Percentiles rank a stretch among this genome's conserved stretches.
Conservation (phyloP, 2,329 filamentous ascomycete genomes). For the Kalaharituber pfeilii region DNA sequence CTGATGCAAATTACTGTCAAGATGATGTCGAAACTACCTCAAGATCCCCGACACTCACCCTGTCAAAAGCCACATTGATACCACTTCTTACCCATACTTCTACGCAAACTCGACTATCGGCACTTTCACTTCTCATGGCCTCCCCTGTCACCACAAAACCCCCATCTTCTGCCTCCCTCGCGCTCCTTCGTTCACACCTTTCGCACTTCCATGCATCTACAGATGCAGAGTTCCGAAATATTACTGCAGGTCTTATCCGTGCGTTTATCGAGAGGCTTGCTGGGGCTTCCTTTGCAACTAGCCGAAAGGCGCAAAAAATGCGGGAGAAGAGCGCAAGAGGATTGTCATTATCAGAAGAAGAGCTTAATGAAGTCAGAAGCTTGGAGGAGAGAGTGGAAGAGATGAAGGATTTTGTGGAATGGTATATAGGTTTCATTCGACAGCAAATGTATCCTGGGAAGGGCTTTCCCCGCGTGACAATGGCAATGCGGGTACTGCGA, state of each 20-base stretch:
- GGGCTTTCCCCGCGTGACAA: constrained; percentile 80
- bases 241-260: constrained; percentile 56
- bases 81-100: constrained; percentile 39
- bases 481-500: constrained; percentile 41
- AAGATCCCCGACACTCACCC: too few species aligned
- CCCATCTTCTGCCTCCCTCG: constrained; percentile 45
- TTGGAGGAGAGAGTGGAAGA: constrained; percentile 28
- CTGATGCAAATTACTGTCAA: too few species aligned
- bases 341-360: constrained; percentile 20
- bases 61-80: too few species aligned
- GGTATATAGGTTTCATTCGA: constrained; percentile 57
- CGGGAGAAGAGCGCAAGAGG: constrained; percentile 10
- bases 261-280: constrained; percentile 61
- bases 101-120: constrained; percentile 55
- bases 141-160: constrained; percentile 59
- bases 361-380: constrained; percentile 1
- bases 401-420: constrained; percentile 49
- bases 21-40: too few species aligned
- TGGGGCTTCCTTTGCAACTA: constrained; percentile 43
- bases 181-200: constrained; percentile 47
- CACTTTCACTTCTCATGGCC: constrained; percentile 60
- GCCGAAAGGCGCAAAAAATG: constrained; percentile 25
- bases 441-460: constrained; percentile 60
- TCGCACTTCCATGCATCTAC: constrained; percentile 62
- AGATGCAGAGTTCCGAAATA: constrained; percentile 71